phyloP scores from a whole-genome alignment of 2,329 filamentous ascomycete species.

The Xylaria sp. region DNA sequence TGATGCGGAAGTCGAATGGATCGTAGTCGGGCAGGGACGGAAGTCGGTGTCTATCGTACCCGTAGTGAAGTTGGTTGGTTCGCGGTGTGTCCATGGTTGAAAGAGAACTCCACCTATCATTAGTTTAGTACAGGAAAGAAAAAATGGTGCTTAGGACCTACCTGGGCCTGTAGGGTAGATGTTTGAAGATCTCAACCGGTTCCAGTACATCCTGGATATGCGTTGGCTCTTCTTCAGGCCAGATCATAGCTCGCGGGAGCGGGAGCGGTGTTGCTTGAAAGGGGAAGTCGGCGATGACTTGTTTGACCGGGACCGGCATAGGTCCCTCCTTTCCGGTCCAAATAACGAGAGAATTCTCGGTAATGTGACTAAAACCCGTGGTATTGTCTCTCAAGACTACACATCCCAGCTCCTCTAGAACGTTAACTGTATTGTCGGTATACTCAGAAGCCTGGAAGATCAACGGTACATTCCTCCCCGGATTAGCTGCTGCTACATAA shows the following conservation, averaged over 20 bases:
- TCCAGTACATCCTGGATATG: background rate
- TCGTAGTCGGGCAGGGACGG: background rate
- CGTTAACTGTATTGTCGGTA: background rate
- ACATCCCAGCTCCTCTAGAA: background rate
- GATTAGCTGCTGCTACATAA: background rate
- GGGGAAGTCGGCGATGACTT: slow-evolving; percentile 12
- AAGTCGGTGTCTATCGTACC: background rate
- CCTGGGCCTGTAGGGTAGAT: background rate
- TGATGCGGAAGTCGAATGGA: background rate
- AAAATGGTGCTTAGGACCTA: background rate
- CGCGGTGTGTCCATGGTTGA: background rate
- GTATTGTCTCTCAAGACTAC: background rate
- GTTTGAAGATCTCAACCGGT: background rate
- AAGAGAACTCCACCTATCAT: background rate
- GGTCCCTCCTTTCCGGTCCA: background rate
- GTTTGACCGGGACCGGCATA: slow-evolving; percentile 5
- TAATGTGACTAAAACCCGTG: background rate
- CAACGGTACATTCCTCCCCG: background rate
- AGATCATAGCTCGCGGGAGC: slow-evolving; percentile 4
- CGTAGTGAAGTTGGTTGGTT: background rate
- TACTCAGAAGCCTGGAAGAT: slow-evolving; percentile 2
- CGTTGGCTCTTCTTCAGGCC: background rate
- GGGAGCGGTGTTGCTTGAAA: background rate
- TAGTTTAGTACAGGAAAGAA: background rate
- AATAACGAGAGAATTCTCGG: background rate